phyloP scores from a whole-genome alignment of 257 asterid genomes.

The Dorcoceras hygrometricum region DNA sequence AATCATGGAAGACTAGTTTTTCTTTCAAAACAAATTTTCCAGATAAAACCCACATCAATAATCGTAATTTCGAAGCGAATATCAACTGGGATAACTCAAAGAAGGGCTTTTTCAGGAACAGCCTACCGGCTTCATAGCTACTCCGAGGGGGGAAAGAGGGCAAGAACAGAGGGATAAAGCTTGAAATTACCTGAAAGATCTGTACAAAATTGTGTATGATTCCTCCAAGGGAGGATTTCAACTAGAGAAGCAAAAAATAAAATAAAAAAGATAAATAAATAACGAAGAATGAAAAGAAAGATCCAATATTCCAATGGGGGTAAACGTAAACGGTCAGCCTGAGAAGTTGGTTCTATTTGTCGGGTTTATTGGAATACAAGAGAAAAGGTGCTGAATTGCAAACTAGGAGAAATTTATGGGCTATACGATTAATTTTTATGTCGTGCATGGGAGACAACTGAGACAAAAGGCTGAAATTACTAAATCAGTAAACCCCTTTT shows the following conservation, averaged over 20 bases:
- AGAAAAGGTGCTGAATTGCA: too few relatives aligned
- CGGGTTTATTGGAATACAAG: too few relatives aligned
- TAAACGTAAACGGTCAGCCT: not conserved
- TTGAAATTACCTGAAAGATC: constrained; percentile 46
- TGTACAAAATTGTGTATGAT: constrained; percentile 44
- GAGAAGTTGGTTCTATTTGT: not conserved
- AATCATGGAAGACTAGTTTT: not conserved
- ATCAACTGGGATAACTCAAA: not conserved
- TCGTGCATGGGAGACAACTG: too few relatives aligned
- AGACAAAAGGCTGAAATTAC: too few relatives aligned
- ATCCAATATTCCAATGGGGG: not conserved
- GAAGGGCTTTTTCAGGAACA: not conserved
- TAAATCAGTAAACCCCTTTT: too few relatives aligned
- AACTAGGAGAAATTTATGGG: too few relatives aligned
- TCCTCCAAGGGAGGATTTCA: constrained; percentile 23
- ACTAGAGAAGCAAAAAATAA: not conserved
- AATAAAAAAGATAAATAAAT: not conserved
- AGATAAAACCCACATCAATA: not conserved
- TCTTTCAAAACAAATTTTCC: not conserved
- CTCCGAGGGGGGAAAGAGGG: not conserved
- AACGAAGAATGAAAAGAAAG: not conserved
- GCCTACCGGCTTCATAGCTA: constrained; percentile 17
- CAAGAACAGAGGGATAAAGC: not conserved
- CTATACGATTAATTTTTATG: too few relatives aligned
- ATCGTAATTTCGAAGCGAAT: not conserved